phyloP scores from a whole-genome alignment of 1,284 basidiomycete genomes.

The Rhodotorula sp. region DNA sequence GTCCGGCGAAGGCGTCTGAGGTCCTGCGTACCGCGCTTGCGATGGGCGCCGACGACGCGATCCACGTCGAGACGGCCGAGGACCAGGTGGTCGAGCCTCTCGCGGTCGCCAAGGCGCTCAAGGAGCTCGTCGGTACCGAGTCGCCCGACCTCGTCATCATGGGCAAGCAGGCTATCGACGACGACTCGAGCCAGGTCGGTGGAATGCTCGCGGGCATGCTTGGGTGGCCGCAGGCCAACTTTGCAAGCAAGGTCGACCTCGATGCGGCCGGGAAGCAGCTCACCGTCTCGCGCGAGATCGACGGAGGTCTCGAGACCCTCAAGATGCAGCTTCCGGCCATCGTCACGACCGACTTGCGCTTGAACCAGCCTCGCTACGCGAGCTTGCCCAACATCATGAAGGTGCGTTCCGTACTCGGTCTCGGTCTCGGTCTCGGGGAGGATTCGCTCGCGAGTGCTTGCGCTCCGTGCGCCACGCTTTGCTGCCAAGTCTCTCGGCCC shows the following conservation, averaged over 20 bases:
- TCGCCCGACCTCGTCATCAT: slow-evolving; percentile 80
- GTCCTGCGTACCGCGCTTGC: slow-evolving; percentile 93
- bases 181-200: slow-evolving; percentile 93
- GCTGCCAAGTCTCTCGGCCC: neutral
- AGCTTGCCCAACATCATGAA: slow-evolving; percentile 96
- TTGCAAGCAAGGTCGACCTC: slow-evolving; percentile 84
- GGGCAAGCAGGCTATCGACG: slow-evolving; percentile 99
- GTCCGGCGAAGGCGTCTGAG: slow-evolving; percentile 84
- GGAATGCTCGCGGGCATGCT: slow-evolving; percentile 95
- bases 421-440: no score
- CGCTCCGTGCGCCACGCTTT: no score
- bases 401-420: slow-evolving; percentile 27
- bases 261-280: slow-evolving; percentile 65
- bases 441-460: neutral
- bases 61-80: slow-evolving; percentile 86
- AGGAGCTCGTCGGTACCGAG: slow-evolving; percentile 67
- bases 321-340: slow-evolving; percentile 78
- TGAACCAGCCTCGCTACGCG: slow-evolving; percentile 83
- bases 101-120: slow-evolving; percentile 79
- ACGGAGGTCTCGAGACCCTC: slow-evolving; percentile 86
- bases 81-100: slow-evolving; percentile 71
- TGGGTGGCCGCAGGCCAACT: slow-evolving; percentile 92
- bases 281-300: slow-evolving; percentile 83
- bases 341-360: slow-evolving; percentile 85
- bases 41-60: slow-evolving; percentile 92